These are phyloP conservation scores for Colletotrichum filicis DNA, from an alignment of 2,329 filamentous ascomycete genomes.

Conservation along the genomic window DNA sequence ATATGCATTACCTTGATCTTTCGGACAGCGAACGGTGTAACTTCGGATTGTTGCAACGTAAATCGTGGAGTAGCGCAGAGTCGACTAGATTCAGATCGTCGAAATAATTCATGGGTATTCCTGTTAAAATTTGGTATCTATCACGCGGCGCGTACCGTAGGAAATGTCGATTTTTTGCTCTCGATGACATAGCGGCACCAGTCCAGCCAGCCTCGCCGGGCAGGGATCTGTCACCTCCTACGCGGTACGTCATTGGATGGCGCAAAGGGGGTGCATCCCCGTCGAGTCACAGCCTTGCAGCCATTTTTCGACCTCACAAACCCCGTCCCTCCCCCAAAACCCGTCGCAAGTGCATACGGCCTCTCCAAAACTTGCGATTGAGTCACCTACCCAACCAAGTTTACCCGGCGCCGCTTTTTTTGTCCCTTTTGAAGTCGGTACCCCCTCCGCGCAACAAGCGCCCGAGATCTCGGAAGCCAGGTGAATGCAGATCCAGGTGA, in stretches of 20 bases:
- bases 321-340: conserved; percentile 21
- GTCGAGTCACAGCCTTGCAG: conserved; percentile 33
- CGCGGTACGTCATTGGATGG: conserved; percentile 18
- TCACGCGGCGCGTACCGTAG: background rate
- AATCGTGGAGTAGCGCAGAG: too few species aligned
- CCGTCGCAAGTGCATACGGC: conserved; percentile 29
- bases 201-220: conserved; percentile 14
- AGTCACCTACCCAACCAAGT: conserved; percentile 31
- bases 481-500: conserved; percentile 35
- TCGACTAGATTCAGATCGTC: too few species aligned
- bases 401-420: conserved; percentile 28
- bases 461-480: conserved; percentile 30
- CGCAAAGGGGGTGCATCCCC: conserved; percentile 16
- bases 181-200: background rate
- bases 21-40: too few species aligned
- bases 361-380: conserved; percentile 34
- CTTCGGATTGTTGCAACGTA: too few species aligned
- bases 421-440: conserved; percentile 19
- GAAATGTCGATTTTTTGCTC: too few species aligned
- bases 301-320: conserved; percentile 34
- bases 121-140: background rate
- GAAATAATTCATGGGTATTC: too few species aligned
- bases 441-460: conserved; percentile 19
- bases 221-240: conserved; percentile 18
- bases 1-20: too few species aligned